A percentile compares a stretch with the other conserved stretches of the same genome.
Evolutionary conservation across 306 rosid species (phyloP).

Genomic region (Pueraria montana): DNA sequence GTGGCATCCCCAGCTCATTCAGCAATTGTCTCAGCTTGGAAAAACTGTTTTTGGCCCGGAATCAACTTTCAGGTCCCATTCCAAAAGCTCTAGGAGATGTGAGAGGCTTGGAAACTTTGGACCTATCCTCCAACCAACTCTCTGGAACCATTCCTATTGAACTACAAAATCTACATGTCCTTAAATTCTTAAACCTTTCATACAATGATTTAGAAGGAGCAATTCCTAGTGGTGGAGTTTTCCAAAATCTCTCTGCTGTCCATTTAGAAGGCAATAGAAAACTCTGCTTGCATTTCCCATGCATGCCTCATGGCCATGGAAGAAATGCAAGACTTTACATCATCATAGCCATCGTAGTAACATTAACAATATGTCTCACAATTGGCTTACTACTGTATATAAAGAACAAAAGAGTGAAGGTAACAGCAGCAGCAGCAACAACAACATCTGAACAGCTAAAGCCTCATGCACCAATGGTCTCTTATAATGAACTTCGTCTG

Average conservation of each 20-base stretch:
- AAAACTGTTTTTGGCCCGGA: constrained; percentile 57
- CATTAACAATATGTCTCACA: constrained; percentile 50
- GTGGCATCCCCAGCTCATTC: constrained; percentile 68
- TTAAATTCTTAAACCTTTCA: constrained; percentile 66
- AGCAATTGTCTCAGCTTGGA: constrained; percentile 69
- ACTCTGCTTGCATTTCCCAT: constrained; percentile 58
- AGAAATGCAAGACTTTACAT: constrained; percentile 41
- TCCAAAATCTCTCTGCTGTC: constrained; percentile 53
- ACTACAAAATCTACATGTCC: constrained; percentile 57
- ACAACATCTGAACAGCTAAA: constrained; percentile 34
- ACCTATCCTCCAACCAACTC: constrained; percentile 79
- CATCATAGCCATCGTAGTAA: constrained; percentile 34
- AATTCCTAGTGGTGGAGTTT: constrained; percentile 68
- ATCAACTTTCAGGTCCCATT: constrained; percentile 71
- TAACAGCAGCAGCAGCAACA: constrained; percentile 10
- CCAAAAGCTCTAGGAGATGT: constrained; percentile 62
- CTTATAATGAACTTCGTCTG: constrained; percentile 67
- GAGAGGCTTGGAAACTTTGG: constrained; percentile 69
- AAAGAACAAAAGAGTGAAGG: constrained; percentile 47
- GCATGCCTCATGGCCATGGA: constrained; percentile 42
- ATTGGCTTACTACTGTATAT: constrained; percentile 51
- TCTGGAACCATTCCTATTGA: constrained; percentile 71
- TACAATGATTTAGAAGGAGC: constrained; percentile 72
- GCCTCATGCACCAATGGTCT: constrained; percentile 58
- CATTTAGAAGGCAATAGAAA: constrained; percentile 73